Conservation (phyloP, 192 early-diverging fungal genomes). For the Backusella morwellensis region DNA sequence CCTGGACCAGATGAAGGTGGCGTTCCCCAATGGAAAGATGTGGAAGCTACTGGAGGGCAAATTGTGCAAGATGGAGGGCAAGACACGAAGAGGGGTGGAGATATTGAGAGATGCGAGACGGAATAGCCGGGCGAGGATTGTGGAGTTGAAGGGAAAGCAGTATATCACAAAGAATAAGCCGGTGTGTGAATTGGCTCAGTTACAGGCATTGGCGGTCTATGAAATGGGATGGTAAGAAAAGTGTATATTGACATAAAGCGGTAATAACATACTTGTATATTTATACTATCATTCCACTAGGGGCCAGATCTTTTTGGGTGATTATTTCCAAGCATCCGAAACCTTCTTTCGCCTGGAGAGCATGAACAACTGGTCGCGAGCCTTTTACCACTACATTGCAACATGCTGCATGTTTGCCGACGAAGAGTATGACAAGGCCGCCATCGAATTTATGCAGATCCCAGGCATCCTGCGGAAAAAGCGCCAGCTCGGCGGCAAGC, state of each 20-base stretch:
- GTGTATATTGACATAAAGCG: too few species aligned
- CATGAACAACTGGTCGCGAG: slow-evolving; percentile 37
- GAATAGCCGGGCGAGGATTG: not conserved
- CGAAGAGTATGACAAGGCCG: slow-evolving; percentile 36
- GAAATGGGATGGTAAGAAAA: slow-evolving; percentile 38
- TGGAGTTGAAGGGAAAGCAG: not conserved
- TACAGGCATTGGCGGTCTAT: slow-evolving; percentile 26
- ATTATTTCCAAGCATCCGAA: slow-evolving; percentile 42
- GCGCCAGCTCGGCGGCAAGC: slow-evolving; percentile 4
- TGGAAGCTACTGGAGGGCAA: slow-evolving; percentile 34
- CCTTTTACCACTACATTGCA: slow-evolving; percentile 42
- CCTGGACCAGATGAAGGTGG: slow-evolving; percentile 27
- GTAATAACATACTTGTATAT: too few species aligned
- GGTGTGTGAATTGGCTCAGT: slow-evolving; percentile 26
- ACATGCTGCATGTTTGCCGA: slow-evolving; percentile 39
- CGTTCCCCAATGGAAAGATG: slow-evolving; percentile 27
- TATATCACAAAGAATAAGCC: slow-evolving; percentile 5
- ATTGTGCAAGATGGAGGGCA: slow-evolving; percentile 29
- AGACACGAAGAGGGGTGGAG: slow-evolving; percentile 15
- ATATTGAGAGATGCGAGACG: slow-evolving; percentile 26
- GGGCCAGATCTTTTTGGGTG: slow-evolving; percentile 36
- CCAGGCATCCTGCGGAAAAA: slow-evolving; percentile 15
- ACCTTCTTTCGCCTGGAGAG: slow-evolving; percentile 41
- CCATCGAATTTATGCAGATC: slow-evolving; percentile 36
- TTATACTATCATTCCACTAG: not conserved